Conservation (phyloP, 2,329 filamentous ascomycete species). For the Cladosporium austrohemisphaericum region DNA sequence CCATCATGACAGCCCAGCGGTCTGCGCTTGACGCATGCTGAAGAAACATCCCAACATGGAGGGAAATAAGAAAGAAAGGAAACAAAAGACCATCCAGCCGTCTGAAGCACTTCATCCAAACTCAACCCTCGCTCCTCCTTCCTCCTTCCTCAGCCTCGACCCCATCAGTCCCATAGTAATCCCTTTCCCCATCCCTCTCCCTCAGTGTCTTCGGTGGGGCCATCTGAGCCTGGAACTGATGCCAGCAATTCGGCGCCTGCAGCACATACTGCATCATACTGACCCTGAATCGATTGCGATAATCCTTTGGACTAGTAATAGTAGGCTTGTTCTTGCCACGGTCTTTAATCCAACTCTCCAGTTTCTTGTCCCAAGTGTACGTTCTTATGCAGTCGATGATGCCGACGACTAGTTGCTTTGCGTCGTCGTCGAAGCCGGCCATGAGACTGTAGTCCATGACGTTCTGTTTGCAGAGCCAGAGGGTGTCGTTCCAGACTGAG, state of each 20-base stretch:
- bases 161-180: constrained; percentile 8
- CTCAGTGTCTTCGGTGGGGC: constrained; percentile 30
- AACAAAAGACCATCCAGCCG: not conserved
- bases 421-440: constrained; percentile 90
- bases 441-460: constrained; percentile 99
- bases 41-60: not conserved
- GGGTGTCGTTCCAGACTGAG: constrained; percentile 94
- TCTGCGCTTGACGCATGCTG: no score
- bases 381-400: constrained; percentile 98
- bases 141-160: constrained; percentile 7
- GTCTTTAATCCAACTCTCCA: constrained; percentile 99
- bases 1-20: not conserved
- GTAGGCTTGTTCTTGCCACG: constrained; percentile 85
- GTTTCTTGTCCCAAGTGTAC: constrained; percentile 99
- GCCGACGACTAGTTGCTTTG: constrained; percentile 89
- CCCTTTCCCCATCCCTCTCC: constrained; percentile 24
- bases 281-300: constrained; percentile 91
- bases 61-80: not conserved
- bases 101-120: not conserved
- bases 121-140: not conserved
- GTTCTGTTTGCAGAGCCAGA: constrained; percentile 90
- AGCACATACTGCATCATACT: constrained; percentile 90
- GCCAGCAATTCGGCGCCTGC: constrained; percentile 72
- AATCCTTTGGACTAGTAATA: constrained; percentile 95
- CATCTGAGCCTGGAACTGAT: constrained; percentile 54